Conservation (phyloP, 257 asterid genomes). For the Gynochthodes officinalis region DNA sequence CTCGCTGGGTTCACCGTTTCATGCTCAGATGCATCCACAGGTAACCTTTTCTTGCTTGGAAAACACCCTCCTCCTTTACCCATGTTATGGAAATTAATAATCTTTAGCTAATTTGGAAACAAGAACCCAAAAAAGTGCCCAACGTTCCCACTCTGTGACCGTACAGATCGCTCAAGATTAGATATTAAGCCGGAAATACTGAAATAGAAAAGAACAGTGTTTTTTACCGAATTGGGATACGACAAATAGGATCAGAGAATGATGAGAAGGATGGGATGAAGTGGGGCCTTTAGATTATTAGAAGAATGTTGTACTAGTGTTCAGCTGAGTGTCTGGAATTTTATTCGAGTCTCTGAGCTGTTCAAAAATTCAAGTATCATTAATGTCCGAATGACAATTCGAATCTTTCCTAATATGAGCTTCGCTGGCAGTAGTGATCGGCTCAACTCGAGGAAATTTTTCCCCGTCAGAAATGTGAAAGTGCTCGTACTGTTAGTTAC, state of each 20-base stretch:
- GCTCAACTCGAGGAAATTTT: background rate
- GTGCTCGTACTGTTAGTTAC: too few species aligned
- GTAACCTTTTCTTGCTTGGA: conserved; percentile 43
- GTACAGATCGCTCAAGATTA: background rate
- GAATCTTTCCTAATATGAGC: conserved; percentile 7
- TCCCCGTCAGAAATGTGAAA: background rate
- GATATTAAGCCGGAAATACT: background rate
- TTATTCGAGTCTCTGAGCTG: conserved; percentile 6
- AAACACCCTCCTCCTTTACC: conserved; percentile 73
- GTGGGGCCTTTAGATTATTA: conserved; percentile 1
- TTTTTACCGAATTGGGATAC: background rate
- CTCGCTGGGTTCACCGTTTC: conserved; percentile 18
- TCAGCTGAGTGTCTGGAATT: background rate
- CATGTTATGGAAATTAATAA: conserved; percentile 24
- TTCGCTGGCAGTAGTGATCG: conserved; percentile 7
- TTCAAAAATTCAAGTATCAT: background rate
- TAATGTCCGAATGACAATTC: conserved; percentile 1
- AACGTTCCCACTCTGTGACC: background rate
- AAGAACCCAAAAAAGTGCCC: background rate
- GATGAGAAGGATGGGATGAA: conserved; percentile 2
- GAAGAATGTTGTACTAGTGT: background rate
- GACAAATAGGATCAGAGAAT: background rate
- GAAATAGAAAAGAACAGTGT: background rate
- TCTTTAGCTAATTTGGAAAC: background rate
- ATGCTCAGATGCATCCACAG: conserved; percentile 22